Evolutionary conservation across 2,329 filamentous ascomycete species (phyloP).

Genomic region (Alternaria brassicicola): DNA sequence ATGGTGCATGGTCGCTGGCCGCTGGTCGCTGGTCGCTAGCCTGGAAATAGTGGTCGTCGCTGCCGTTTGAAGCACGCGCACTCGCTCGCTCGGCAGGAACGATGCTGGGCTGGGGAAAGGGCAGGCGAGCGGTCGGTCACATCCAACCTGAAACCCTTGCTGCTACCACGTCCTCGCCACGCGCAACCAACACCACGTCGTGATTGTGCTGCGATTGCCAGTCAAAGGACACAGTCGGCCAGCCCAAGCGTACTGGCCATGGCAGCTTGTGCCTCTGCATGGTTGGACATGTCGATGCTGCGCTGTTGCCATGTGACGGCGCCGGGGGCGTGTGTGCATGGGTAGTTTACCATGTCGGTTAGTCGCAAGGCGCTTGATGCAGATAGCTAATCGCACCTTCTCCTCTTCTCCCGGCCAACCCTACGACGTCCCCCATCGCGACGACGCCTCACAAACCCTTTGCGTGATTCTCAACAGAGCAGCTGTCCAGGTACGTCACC

Average conservation of each 20-base stretch:
- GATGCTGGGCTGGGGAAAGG: conserved; percentile 7
- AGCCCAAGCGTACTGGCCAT: too few relatives aligned
- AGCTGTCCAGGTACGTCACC: conserved; percentile 13
- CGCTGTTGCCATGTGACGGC: conserved; percentile 15
- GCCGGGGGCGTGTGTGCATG: conserved; percentile 8
- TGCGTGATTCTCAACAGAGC: background rate
- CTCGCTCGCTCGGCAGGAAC: background rate
- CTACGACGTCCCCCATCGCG: conserved; percentile 1
- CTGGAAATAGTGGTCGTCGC: too few relatives aligned
- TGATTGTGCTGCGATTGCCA: background rate
- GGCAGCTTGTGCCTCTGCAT: too few relatives aligned
- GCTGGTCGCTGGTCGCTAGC: too few relatives aligned
- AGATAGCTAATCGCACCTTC: conserved; percentile 17
- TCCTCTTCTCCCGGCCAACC: conserved; percentile 11
- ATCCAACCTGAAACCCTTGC: conserved; percentile 15
- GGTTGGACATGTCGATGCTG: background rate
- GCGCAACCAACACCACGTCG: background rate
- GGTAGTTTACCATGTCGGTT: conserved; percentile 9
- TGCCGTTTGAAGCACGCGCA: background rate
- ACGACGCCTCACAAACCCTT: background rate
- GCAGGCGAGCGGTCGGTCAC: conserved; percentile 13
- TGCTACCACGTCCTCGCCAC: background rate
- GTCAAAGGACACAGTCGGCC: too few relatives aligned
- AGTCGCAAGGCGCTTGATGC: conserved; percentile 12
- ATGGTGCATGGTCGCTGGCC: background rate